A percentile compares a stretch with the other conserved stretches of the same genome.
phyloP scores from a whole-genome alignment of 2,329 filamentous ascomycete species.

The Penicillium aurantiogriseum region DNA sequence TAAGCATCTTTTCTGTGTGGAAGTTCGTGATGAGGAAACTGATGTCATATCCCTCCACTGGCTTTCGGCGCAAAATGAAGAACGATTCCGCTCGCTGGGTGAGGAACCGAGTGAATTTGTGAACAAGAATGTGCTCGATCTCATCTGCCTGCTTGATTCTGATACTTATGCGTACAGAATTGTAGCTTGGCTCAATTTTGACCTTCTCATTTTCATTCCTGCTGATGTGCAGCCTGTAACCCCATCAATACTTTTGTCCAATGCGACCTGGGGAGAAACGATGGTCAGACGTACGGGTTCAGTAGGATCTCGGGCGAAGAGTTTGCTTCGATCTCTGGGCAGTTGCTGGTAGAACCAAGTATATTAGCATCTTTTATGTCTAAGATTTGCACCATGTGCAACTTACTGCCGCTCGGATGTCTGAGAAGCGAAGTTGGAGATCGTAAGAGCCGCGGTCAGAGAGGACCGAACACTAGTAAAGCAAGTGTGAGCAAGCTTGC shows the following conservation, averaged over 20 bases:
- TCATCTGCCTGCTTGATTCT: slow-evolving; percentile 99
- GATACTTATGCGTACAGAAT: slow-evolving; percentile 95
- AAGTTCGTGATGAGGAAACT: slow-evolving; percentile 98
- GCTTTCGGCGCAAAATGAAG: slow-evolving; percentile 92
- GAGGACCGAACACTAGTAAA: slow-evolving; percentile 83
- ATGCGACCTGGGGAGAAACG: background rate
- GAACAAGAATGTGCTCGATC: slow-evolving; percentile 84
- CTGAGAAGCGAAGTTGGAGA: slow-evolving; percentile 97
- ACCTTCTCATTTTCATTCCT: slow-evolving; percentile 97
- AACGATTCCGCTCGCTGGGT: slow-evolving; percentile 95
- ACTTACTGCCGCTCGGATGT: slow-evolving; percentile 72
- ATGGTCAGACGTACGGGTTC: slow-evolving; percentile 57
- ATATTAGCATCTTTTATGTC: background rate
- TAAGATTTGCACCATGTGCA: background rate
- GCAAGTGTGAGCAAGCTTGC: slow-evolving; percentile 67
- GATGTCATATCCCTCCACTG: slow-evolving; percentile 97
- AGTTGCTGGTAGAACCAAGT: slow-evolving; percentile 62
- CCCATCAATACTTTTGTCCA: slow-evolving; percentile 5
- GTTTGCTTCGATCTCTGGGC: slow-evolving; percentile 87
- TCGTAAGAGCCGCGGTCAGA: slow-evolving; percentile 86
- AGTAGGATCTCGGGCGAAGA: slow-evolving; percentile 85
- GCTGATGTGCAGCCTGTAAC: slow-evolving; percentile 65
- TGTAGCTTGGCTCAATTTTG: slow-evolving; percentile 92
- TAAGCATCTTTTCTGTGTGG: slow-evolving; percentile 97
- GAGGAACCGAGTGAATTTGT: slow-evolving; percentile 97